Base-by-base conservation (phyloP, 148 eudicot species). In the Beta vulgaris region DNA sequence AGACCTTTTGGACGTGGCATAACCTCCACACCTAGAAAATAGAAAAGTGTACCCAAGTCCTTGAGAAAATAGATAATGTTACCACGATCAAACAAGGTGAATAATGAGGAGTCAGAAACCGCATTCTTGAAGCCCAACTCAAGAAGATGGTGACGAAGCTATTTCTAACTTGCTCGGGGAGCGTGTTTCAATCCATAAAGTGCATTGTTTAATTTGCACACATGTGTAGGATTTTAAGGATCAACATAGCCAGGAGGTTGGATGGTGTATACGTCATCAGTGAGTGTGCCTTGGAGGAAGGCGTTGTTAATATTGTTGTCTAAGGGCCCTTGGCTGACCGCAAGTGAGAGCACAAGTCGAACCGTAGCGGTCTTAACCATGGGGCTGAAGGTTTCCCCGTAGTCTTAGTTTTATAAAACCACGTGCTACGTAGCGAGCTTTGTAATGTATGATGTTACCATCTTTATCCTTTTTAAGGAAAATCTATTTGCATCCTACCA, bases 251-350 rank as follows among this genome's bases (percentile, higher is more conserved):
- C n/a, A n/a, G n/a, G n/a, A n/a, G n/a, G n/a, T n/a, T n/a, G n/a
- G n/a, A n/a, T n/a, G n/a, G n/a, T n/a, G n/a, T n/a, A n/a, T n/a
- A n/a, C n/a, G n/a, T n/a, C 48, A 7, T 66, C 42, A 3, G 48
- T 37, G 7, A 66, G 14, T 4, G 43, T 67, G 1, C 70, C 70
- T 11, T 67, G 70, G 8, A 40, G 23, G 25, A 67, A 67, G 14
- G 70, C 70, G 40, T 67, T 67, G 39, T 62, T 62, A 36, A 62
- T 36, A 40, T 62, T 23, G 39, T 62, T 62, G 67, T 21, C 67
- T 28, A 31, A 36, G 14, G 35, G 4, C 67, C 39, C 36, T 28
- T 62, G 21, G 6, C 39, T 62, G 21, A 16, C n/a, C 7, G 36
- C 67, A 34, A 62, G 7, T 15, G 67, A 29, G 32, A 62, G 15